Conservation (phyloP, 2,329 filamentous ascomycete species). For the Ceratocystiopsis sp. region DNA sequence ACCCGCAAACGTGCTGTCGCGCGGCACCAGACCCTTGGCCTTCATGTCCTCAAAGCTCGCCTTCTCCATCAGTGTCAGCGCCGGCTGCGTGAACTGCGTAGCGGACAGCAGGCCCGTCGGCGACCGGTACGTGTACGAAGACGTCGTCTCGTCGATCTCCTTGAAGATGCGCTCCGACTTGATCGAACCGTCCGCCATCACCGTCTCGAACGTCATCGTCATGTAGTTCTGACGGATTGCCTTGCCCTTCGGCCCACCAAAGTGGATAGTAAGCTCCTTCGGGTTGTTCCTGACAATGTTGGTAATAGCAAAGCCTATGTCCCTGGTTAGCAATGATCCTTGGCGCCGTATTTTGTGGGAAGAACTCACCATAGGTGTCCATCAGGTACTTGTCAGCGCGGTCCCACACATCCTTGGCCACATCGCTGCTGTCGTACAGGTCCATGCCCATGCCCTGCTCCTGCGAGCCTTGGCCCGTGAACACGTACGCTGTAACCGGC, state of each 20-base stretch:
- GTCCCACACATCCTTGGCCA: constrained; percentile 96
- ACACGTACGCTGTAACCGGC: constrained; percentile 90
- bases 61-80: constrained; percentile 97
- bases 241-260: constrained; percentile 91
- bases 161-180: constrained; percentile 99
- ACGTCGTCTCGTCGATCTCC: constrained; percentile 81
- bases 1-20: constrained; percentile 92
- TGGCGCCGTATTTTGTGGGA: too few species aligned
- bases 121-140: constrained; percentile 92
- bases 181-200: constrained; percentile 75
- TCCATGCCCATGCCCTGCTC: constrained; percentile 99
- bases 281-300: constrained; percentile 99
- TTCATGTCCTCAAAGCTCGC: constrained; percentile 99
- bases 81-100: constrained; percentile 96
- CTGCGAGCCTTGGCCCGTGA: constrained; percentile 95
- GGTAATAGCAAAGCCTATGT: constrained; percentile 66
- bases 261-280: constrained; percentile 96
- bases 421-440: constrained; percentile 79
- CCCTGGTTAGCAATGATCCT: too few species aligned
- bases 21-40: constrained; percentile 84
- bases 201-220: constrained; percentile 99
- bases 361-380: constrained; percentile 60
- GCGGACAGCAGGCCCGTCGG: constrained; percentile 89
- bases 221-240: constrained; percentile 98
- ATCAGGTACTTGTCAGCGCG: constrained; percentile 94